These are phyloP conservation scores for Biscutella laevigata DNA, from an alignment of 441 rosid genomes.

Conservation along the genomic window DNA sequence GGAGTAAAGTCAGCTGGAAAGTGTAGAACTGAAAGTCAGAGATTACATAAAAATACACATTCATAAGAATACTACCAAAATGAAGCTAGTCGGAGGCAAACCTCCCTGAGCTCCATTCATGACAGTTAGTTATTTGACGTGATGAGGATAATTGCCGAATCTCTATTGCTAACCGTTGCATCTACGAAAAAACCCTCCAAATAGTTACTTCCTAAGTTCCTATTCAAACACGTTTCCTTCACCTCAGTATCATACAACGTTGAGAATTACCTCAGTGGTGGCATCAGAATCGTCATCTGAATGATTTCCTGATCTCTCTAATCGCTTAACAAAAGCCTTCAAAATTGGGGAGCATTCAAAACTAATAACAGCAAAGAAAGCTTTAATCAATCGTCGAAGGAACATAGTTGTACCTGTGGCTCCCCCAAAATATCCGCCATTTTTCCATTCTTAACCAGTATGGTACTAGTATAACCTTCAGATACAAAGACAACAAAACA, in stretches of 20 bases:
- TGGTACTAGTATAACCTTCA: conserved; percentile 65
- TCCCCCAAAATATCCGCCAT: conserved; percentile 66
- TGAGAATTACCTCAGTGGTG: conserved; percentile 39
- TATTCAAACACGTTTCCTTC: neutral
- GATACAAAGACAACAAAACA: neutral
- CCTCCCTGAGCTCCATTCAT: conserved; percentile 70
- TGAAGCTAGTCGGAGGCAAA: conserved; percentile 6
- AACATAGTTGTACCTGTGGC: conserved; percentile 48
- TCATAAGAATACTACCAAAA: neutral
- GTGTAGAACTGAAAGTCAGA: neutral
- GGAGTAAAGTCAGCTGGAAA: conserved; percentile 47
- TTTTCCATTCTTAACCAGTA: conserved; percentile 66
- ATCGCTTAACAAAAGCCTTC: conserved; percentile 46
- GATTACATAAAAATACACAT: neutral
- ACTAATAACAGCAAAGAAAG: neutral
- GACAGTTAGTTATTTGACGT: conserved; percentile 68
- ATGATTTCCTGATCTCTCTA: conserved; percentile 47
- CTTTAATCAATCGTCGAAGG: too few species aligned
- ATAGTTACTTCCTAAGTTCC: neutral
- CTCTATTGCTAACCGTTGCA: conserved; percentile 59
- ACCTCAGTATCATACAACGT: neutral
- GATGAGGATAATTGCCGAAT: conserved; percentile 54
- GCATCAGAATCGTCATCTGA: conserved; percentile 45
- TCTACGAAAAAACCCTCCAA: conserved; percentile 31
- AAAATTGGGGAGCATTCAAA: neutral